Conservation (phyloP, 2,329 filamentous ascomycete species). For the Aspergillus fumigatiaffinis region DNA sequence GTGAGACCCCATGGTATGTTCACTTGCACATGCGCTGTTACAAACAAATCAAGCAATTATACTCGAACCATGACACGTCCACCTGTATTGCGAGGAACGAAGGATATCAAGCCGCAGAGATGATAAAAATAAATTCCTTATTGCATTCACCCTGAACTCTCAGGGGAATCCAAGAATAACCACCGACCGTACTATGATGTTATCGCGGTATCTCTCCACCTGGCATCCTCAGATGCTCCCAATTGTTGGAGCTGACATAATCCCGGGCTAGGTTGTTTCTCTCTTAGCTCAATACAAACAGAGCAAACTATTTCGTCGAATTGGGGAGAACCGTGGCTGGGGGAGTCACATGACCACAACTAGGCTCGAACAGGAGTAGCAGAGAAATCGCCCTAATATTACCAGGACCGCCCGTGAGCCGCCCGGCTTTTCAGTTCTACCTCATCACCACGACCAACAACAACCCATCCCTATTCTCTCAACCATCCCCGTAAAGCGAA, state of each 20-base stretch:
- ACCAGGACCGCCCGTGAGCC: slow-evolving; percentile 3
- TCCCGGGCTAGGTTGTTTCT: slow-evolving; percentile 1
- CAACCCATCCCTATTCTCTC: slow-evolving; percentile 12
- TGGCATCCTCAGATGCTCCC: slow-evolving; percentile 25
- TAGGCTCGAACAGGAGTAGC: slow-evolving; percentile 13
- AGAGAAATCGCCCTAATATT: background rate
- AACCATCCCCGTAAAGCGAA: slow-evolving; percentile 37
- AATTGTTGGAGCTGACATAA: slow-evolving; percentile 25
- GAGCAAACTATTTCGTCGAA: slow-evolving; percentile 14
- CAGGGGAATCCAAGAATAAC: background rate
- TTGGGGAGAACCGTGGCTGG: background rate
- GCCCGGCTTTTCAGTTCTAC: slow-evolving; percentile 14
- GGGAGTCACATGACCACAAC: slow-evolving; percentile 12
- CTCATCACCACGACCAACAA: slow-evolving; percentile 20
- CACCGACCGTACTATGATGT: background rate
- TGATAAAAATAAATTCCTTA: background rate
- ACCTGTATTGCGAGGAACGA: slow-evolving; percentile 1
- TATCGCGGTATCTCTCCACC: slow-evolving; percentile 21
- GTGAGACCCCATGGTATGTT: slow-evolving; percentile 50
- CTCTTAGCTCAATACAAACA: slow-evolving; percentile 17
- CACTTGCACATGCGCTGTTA: slow-evolving; percentile 13
- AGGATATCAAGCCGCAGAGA: background rate
- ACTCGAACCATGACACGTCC: slow-evolving; percentile 18
- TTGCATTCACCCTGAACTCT: background rate
- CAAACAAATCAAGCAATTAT: slow-evolving; percentile 8